These are phyloP conservation scores for Perkinsela sp. DNA, from an alignment of 208 protist species.

Conservation along the genomic window DNA sequence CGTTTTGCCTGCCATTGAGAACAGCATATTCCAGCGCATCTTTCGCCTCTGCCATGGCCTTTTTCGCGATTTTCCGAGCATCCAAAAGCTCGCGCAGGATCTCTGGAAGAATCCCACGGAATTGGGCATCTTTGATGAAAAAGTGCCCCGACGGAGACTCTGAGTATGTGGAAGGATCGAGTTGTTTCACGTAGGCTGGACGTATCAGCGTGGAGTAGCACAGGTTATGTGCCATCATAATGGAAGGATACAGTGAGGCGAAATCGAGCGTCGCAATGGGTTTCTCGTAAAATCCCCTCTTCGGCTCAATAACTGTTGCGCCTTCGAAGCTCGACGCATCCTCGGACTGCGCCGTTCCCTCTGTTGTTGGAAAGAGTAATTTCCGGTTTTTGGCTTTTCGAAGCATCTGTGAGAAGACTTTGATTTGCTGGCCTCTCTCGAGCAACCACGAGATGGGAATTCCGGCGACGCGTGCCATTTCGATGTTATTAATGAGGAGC, in stretches of 20 bases:
- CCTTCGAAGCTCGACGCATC: conserved; percentile 71
- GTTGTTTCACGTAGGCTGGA: conserved; percentile 4
- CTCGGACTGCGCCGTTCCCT: conserved; percentile 14
- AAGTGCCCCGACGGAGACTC: conserved; percentile 9
- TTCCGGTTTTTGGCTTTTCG: conserved; percentile 37
- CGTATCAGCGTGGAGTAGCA: conserved; percentile 83
- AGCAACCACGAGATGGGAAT: conserved; percentile 86
- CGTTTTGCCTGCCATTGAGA: conserved; percentile 86
- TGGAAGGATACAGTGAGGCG: conserved; percentile 95
- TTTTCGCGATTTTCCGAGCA: conserved; percentile 53
- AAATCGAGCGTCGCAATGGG: conserved; percentile 97
- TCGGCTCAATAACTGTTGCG: conserved; percentile 91
- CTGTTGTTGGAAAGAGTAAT: conserved; percentile 42
- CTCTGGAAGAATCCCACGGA: conserved; percentile 42
- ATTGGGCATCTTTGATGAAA: conserved; percentile 26
- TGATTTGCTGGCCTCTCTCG: conserved; percentile 92
- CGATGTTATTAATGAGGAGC: conserved; percentile 89
- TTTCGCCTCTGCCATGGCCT: conserved; percentile 30
- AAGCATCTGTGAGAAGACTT: conserved; percentile 75
- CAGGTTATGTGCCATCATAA: conserved; percentile 99
- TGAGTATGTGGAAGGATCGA: background rate
- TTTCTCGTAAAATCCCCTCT: conserved; percentile 73
- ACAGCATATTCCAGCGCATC: conserved; percentile 55
- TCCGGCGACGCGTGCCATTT: conserved; percentile 96
- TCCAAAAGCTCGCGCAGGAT: conserved; percentile 63